A percentile compares a stretch with the other conserved stretches of the same genome.
Conservation (phyloP, 495 filamentous ascomycete genomes). For the Hypoxylon lenormandii region DNA sequence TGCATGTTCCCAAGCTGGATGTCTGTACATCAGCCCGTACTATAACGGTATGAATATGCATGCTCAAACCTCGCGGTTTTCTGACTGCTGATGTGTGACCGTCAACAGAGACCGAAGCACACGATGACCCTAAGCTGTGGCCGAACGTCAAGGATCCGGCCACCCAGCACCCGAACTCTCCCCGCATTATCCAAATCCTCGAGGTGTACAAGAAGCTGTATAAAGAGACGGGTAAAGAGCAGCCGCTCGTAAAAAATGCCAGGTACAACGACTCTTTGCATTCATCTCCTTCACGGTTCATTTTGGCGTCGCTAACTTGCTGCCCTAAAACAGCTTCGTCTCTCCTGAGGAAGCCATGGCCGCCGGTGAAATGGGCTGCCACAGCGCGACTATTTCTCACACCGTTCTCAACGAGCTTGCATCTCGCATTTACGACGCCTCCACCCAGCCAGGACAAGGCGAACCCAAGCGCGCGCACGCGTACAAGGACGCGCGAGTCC, state of each 20-base stretch:
- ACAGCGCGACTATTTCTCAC: constrained; percentile 45
- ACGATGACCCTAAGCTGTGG: constrained; percentile 50
- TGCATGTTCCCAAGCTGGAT: constrained; percentile 46
- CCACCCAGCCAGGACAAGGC: constrained; percentile 27
- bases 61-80: constrained; percentile 1
- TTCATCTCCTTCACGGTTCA: background rate
- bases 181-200: constrained; percentile 56
- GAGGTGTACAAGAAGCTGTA: constrained; percentile 52
- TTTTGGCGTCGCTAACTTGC: constrained; percentile 2
- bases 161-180: constrained; percentile 54
- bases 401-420: constrained; percentile 44
- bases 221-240: constrained; percentile 57
- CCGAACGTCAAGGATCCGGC: constrained; percentile 52
- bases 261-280: constrained; percentile 24
- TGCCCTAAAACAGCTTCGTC: constrained; percentile 47
- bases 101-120: constrained; percentile 43
- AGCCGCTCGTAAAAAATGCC: constrained; percentile 57
- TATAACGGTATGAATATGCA: constrained; percentile 51
- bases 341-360: constrained; percentile 49
- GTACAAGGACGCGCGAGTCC: constrained; percentile 38
- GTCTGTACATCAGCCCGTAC: constrained; percentile 49
- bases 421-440: constrained; percentile 38
- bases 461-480: constrained; percentile 43
- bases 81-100: background rate
- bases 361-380: constrained; percentile 47